Evolutionary conservation across 805 yeast genomes (phyloP), one percentile per base, ranked within the genome.

Genomic region (Priceomyces castillae): DNA sequence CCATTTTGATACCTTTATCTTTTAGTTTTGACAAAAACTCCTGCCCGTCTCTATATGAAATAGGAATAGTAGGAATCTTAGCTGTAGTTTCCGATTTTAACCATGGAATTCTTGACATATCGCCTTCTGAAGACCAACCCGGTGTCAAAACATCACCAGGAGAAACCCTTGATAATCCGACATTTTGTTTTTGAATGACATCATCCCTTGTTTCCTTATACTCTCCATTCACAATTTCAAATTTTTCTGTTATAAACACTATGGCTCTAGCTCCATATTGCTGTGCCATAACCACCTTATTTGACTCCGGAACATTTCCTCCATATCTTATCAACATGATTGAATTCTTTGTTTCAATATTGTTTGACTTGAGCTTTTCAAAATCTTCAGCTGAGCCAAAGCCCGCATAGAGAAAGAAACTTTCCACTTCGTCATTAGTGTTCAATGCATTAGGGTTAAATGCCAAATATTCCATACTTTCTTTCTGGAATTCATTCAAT

Each of bases 91-190:
- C 58, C 0, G 86, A 77, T 12, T 76, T 65, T 4, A 69, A 61
- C 65, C 80, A 66, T 11, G 62, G 64, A 14, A 69, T 56, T 43
- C 71, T 68, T 12, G 68, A 68, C 36, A 64, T 64, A 43, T 62
- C 60, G 17, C 66, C 68, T 16, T 59, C 67, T 17, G 77, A 66
- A 0, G 83, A 71, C 82, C 84, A 81, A 1, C 95, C 96, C 0
- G 96, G 95, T 2, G 86, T 75, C 28, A 86, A 58, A 3, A 89
- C 77, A 59, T 90, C 94, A 7, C 97, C 97, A 1, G 92, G 78
- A 44, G 79, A 76, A 41, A 64, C 64, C 43, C 82, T 79, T 0
- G 83, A 73, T 28, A 78, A 61, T 0, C 81, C 85, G 4, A 82
- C 85, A 34, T 84, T 72, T 35, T 69, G 73, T 39, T 77, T 71